A percentile compares a stretch with the other conserved stretches of the same genome.
phyloP scores from a whole-genome alignment of 139 green algal species.

The Chlorella ohadii region DNA sequence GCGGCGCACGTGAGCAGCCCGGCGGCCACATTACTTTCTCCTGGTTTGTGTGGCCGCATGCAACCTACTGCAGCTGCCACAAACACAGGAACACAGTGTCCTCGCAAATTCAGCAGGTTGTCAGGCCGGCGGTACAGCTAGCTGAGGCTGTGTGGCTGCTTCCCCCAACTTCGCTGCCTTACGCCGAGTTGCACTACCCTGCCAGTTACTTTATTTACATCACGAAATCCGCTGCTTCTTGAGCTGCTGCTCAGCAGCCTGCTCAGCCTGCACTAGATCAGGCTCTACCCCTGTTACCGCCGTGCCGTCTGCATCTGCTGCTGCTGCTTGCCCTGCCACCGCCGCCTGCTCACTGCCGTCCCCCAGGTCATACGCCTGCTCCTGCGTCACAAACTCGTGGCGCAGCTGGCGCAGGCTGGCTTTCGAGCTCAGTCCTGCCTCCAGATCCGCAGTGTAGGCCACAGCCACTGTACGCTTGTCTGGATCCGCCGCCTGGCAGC shows the following conservation, averaged over 20 bases:
- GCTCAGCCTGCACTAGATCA: neutral
- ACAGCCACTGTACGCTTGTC: conserved; percentile 1
- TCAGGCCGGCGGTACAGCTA: no score
- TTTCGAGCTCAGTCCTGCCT: neutral
- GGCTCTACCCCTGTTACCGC: neutral
- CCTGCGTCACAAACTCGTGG: conserved; percentile 30
- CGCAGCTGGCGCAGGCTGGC: neutral
- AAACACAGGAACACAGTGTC: no score
- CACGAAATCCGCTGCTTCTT: conserved; percentile 13
- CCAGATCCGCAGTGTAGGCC: conserved; percentile 14
- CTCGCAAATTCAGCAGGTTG: no score
- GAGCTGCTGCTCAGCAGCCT: neutral
- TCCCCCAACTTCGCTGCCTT: no score
- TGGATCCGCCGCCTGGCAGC: neutral
- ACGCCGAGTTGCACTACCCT: no score
- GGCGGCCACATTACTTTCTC: no score
- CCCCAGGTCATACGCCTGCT: neutral
- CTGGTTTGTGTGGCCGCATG: no score
- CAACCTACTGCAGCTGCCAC: no score
- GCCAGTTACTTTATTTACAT: neutral
- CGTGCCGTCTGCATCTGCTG: neutral
- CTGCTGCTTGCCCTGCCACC: neutral
- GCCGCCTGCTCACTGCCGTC: neutral
- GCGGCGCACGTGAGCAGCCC: no score
- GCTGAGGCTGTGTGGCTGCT: no score